Conservation (phyloP, 352 stramenopile species). For the Pythium vanterpoolii region DNA sequence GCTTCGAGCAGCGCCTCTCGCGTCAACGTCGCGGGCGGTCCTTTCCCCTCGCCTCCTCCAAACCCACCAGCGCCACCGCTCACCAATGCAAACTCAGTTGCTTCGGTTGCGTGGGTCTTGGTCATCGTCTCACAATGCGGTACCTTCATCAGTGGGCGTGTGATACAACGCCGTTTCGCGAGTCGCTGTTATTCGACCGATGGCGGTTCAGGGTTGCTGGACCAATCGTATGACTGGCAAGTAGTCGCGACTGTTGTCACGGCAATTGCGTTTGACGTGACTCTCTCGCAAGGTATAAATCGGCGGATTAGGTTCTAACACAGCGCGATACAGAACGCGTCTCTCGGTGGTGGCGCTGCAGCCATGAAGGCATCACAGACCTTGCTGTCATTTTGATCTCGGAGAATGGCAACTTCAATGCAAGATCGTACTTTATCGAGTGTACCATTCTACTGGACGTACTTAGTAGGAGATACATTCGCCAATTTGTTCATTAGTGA, state of each 20-base stretch:
- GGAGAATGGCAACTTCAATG: slow-evolving; percentile 2
- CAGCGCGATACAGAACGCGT: background rate
- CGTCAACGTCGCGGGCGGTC: background rate
- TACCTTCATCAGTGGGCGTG: background rate
- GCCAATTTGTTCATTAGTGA: background rate
- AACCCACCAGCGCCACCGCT: slow-evolving; percentile 1
- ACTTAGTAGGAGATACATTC: slow-evolving; percentile 13
- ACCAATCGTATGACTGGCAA: background rate
- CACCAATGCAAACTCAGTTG: slow-evolving; percentile 12
- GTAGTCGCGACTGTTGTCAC: too few relatives aligned
- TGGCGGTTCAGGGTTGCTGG: background rate
- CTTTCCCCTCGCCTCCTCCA: background rate
- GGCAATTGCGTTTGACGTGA: background rate
- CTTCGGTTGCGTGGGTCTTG: slow-evolving; percentile 1
- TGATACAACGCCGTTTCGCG: slow-evolving; percentile 1
- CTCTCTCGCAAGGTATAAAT: too few relatives aligned
- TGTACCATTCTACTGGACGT: background rate
- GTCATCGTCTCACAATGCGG: background rate
- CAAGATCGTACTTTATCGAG: background rate
- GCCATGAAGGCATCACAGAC: too few relatives aligned
- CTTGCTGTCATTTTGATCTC: background rate
- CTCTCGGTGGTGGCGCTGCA: background rate
- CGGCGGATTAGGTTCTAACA: too few relatives aligned
- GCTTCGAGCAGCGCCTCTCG: slow-evolving; percentile 43
- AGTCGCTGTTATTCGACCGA: background rate